Conservation (phyloP, 2,329 filamentous ascomycete genomes). For the Penicillium corylophilum region DNA sequence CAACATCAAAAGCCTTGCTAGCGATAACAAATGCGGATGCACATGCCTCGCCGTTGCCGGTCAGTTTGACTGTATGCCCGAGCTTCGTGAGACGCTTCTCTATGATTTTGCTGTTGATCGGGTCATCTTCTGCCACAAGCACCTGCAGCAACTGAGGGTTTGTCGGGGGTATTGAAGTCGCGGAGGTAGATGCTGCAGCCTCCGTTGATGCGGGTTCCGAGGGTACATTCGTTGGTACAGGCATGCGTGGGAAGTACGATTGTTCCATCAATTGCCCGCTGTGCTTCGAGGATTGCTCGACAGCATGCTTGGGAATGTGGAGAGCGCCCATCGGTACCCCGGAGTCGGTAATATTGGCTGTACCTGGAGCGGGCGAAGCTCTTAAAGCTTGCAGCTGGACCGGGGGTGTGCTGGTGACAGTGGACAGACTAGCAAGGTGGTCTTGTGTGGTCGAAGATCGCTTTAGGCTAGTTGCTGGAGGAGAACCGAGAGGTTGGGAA, state of each 20-base stretch:
- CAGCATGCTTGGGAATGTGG: conserved; percentile 26
- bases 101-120: conserved; percentile 81
- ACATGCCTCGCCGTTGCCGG: conserved; percentile 83
- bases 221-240: not conserved
- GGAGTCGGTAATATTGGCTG: conserved; percentile 34
- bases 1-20: conserved; percentile 66
- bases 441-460: conserved; percentile 5
- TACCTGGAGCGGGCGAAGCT: conserved; percentile 26
- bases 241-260: conserved; percentile 20
- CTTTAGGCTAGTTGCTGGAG: conserved; percentile 4
- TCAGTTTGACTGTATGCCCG: conserved; percentile 69
- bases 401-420: conserved; percentile 16
- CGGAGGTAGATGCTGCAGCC: conserved; percentile 4
- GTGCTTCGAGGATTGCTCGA: conserved; percentile 8
- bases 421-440: conserved; percentile 10
- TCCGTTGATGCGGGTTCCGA: conserved; percentile 6
- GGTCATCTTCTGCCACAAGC: conserved; percentile 84
- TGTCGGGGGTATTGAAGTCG: conserved; percentile 4
- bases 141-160: conserved; percentile 43
- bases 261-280: conserved; percentile 3
- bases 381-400: conserved; percentile 16
- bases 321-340: conserved; percentile 34
- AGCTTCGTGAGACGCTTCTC: conserved; percentile 76
- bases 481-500: not conserved
- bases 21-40: conserved; percentile 67